Base-by-base conservation (phyloP, 1,139 yeast genomes). In the Hanseniaspora uvarum region DNA sequence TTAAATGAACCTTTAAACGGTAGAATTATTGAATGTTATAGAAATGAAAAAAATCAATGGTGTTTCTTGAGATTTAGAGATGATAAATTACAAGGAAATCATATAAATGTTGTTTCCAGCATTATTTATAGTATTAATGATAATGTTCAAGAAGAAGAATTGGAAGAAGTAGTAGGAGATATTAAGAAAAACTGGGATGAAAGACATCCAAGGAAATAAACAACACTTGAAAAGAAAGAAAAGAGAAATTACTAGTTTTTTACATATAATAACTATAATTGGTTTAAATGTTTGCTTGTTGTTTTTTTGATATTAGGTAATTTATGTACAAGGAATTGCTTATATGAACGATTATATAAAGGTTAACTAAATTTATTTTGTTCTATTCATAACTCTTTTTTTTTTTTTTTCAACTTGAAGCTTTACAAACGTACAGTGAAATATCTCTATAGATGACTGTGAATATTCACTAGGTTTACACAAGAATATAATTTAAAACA, bases 21-120 rank as follows among this genome's bases (percentile, higher is more conserved):
- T n/a, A 72, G 97, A 58, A 80, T 94, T 34, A 89, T 83, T 3
- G 99, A 94, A 68, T 87, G 95, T 60, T 81, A 81, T 55, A 70
- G 72, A 26, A 72, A 76, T 53, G 65, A 63, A 54, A 68, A 67
- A 16, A 82, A 82, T 1, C 76, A 73, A 54, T 94, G 98, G 98
- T 80, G 81, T 57, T 76, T 86, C 73, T 68, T 92, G 56, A 74
- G 99, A 56, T 92, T 92, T 68, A 75, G 99, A 65, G 95, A 92
- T 67, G 99, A 94, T 66, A 94, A 94, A 65, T 69, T 78, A 24
- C 83, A 85, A 63, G 97, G 95, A 11, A 94, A 94, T 65, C 95
- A 87, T 66, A 68, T 80, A 5, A 72, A 81, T 19, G 87, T 86
- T 21, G 96, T 88, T 14, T 81, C 80, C 56, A 89, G 84, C 63